These are phyloP conservation scores for Lactifluus piperatus DNA, from an alignment of 768 basidiomycete species.

Conservation along the genomic window DNA sequence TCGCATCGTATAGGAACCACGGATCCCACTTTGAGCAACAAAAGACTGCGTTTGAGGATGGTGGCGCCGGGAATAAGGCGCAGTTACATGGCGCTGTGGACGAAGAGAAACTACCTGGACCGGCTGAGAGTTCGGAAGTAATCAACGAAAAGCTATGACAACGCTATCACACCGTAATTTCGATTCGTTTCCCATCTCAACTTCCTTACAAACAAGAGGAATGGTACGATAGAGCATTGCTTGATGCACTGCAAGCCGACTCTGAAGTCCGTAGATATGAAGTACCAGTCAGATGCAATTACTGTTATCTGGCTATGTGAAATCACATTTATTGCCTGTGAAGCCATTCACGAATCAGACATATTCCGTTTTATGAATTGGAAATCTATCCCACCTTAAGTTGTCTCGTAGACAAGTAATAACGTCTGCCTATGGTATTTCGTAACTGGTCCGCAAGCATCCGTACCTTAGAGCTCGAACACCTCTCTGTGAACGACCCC, in stretches of 20 bases:
- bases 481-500: slow-evolving; percentile 31
- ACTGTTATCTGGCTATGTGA: not conserved
- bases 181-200: not conserved
- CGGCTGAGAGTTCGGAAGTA: not conserved
- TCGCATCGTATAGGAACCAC: slow-evolving; percentile 23
- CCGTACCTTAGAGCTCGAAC: slow-evolving; percentile 33
- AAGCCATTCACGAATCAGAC: not conserved
- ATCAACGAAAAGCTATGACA: not conserved
- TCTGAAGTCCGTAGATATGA: not conserved
- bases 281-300: not conserved
- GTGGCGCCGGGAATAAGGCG: slow-evolving; percentile 46
- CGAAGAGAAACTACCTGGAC: not conserved
- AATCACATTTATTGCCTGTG: not conserved
- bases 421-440: not conserved
- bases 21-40: slow-evolving; percentile 70
- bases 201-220: not conserved
- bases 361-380: too few relatives aligned
- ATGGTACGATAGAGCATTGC: not conserved
- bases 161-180: too few relatives aligned
- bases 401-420: too few relatives aligned
- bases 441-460: not conserved
- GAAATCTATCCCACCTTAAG: too few relatives aligned
- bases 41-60: slow-evolving; percentile 72
- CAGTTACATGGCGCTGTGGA: slow-evolving; percentile 4
- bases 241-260: not conserved